Evolutionary conservation across 2,329 filamentous ascomycete species (phyloP).

Genomic region (Fusarium phyllophilum): DNA sequence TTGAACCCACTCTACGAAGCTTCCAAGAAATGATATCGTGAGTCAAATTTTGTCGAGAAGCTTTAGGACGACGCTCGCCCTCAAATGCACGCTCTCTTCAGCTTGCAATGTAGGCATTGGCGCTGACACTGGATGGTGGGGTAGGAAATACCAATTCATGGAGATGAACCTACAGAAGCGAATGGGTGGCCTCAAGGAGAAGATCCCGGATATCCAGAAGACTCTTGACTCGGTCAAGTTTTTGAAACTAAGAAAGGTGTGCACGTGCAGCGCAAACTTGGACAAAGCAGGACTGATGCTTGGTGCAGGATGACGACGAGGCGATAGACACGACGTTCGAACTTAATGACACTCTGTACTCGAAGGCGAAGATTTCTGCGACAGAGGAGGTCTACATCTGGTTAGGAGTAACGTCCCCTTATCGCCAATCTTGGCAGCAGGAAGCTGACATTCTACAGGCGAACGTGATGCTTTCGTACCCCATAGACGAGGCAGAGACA

Average conservation of each 20-base stretch:
- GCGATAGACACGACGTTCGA: conserved; percentile 94
- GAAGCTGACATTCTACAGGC: conserved; percentile 64
- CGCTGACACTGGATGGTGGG: conserved; percentile 43
- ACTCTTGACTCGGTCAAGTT: conserved; percentile 93
- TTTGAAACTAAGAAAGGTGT: conserved; percentile 78
- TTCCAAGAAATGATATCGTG: conserved; percentile 97
- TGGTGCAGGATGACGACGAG: conserved; percentile 62
- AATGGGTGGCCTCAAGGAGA: conserved; percentile 84
- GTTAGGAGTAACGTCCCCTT: conserved; percentile 76
- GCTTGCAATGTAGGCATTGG: conserved; percentile 5
- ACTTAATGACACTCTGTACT: conserved; percentile 94
- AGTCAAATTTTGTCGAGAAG: conserved; percentile 45
- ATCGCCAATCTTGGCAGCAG: neutral
- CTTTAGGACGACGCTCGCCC: conserved; percentile 6
- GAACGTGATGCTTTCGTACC: conserved; percentile 97
- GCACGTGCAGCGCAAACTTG: neutral
- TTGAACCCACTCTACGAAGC: conserved; percentile 81
- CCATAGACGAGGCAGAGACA: conserved; percentile 84
- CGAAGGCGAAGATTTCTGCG: conserved; percentile 82
- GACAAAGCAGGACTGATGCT: conserved; percentile 30
- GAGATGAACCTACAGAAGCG: conserved; percentile 90
- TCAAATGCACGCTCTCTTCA: conserved; percentile 19
- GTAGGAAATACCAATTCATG: conserved; percentile 99
- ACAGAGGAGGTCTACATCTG: conserved; percentile 95
- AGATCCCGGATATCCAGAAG: conserved; percentile 97